phyloP scores from a whole-genome alignment of 108 stramenopile species.

The Skeletonema marinoi region DNA sequence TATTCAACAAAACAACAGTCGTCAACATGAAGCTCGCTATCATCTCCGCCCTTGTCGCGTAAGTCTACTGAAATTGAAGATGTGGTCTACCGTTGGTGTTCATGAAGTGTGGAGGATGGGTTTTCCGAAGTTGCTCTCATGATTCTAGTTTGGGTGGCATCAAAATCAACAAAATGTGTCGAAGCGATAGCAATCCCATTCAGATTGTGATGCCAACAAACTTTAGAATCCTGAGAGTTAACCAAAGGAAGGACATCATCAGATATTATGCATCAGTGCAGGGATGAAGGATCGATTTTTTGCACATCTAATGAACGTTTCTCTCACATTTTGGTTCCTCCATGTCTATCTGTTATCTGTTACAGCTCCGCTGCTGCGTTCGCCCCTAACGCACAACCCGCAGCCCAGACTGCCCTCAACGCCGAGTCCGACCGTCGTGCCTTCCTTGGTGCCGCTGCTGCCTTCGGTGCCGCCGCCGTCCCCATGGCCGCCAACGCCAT shows the following conservation, averaged over 20 bases:
- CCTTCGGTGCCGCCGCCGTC: slow-evolving; percentile 70
- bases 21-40: slow-evolving; percentile 80
- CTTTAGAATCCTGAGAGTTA: not conserved
- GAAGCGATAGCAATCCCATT: not conserved
- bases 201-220: not conserved
- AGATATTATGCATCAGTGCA: not conserved
- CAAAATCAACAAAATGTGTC: not conserved
- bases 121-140: too few relatives aligned
- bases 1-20: not conserved
- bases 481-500: slow-evolving; percentile 80
- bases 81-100: not conserved
- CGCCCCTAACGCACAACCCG: slow-evolving; percentile 57
- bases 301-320: not conserved
- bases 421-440: slow-evolving; percentile 80
- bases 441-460: slow-evolving; percentile 70
- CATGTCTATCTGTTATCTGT: not conserved
- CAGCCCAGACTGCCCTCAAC: slow-evolving; percentile 64
- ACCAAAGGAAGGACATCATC: not conserved
- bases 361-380: slow-evolving; percentile 84
- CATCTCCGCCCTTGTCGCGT: slow-evolving; percentile 82
- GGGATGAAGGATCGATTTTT: not conserved
- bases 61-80: slow-evolving; percentile 44
- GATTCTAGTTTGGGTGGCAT: not conserved
- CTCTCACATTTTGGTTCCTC: not conserved
- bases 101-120: not conserved